These are phyloP conservation scores for Pestalotiopsis sp. DNA, from an alignment of 2,329 filamentous ascomycete genomes.

Conservation along the genomic window DNA sequence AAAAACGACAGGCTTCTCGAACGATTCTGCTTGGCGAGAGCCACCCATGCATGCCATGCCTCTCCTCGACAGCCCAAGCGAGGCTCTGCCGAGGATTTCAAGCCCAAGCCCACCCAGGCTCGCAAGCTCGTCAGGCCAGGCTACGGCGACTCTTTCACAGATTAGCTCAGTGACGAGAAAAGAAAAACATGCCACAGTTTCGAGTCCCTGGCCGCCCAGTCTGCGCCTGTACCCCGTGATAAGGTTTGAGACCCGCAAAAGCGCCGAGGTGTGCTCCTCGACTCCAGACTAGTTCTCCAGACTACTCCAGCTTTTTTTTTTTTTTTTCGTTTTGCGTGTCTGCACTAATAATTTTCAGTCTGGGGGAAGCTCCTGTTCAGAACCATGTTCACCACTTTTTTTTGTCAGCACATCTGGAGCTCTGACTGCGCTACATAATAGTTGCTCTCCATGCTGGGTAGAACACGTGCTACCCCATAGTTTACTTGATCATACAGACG, in stretches of 20 bases:
- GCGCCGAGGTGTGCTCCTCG: slow-evolving; percentile 4
- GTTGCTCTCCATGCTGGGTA: background rate
- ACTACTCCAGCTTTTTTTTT: background rate
- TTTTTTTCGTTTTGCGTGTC: background rate
- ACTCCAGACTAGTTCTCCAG: background rate
- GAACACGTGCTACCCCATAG: no score
- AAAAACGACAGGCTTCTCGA: background rate
- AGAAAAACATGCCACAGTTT: background rate
- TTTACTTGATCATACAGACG: no score
- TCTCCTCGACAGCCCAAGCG: background rate
- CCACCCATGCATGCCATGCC: background rate
- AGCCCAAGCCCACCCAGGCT: background rate
- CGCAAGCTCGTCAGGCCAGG: no score
- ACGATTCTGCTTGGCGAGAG: background rate
- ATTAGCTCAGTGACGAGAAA: background rate
- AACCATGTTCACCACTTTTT: background rate
- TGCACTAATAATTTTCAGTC: background rate
- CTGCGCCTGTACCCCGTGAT: background rate
- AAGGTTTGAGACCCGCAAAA: slow-evolving; percentile 10
- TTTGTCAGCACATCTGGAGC: background rate
- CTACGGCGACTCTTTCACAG: no score
- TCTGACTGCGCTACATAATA: background rate
- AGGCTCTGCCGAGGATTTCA: background rate
- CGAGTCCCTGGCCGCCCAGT: background rate
- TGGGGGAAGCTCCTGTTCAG: background rate